Base-by-base conservation (phyloP, 2,329 filamentous ascomycete species). In the Dactylellina leptospora region DNA sequence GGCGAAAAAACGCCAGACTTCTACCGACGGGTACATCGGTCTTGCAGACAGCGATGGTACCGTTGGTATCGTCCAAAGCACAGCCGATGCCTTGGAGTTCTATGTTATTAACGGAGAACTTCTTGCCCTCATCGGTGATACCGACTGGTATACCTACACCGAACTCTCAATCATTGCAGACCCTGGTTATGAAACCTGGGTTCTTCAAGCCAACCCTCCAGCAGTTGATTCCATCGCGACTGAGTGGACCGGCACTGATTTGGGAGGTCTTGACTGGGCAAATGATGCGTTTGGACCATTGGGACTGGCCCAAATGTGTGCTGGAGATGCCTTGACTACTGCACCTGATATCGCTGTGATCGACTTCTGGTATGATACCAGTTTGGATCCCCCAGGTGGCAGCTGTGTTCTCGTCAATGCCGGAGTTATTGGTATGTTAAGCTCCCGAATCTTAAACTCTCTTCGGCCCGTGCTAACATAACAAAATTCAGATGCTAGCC, bases 81-180 rank as follows among this genome's bases (percentile, higher is more conserved):
- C 20, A 8, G 8, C 25, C 13, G 8, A 53, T n/a, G 58, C 56
- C 4, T 18, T 71, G 25, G 22, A 38, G 20, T 71, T 71, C 51
- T 71, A 53, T 11, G 45, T 71, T 25, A 47, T 71, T 10, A 54
- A 71, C n/a, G 66, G 66, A 33, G 42, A 71, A 18, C 58, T 71
- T 9, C 33, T 71, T 13, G 51, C 58, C 10, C 28, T 47, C 10
- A 16, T 53, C 4, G 40, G 20, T 9, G 66, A 28, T 4, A 33
- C 28, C 5, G 66, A 71, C 20, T 63, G 44, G 58, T 71, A 63
- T 23, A 71, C 66, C 11, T 71, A 47, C n/a, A 71, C 66, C 5
- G 66, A 71, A 28, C 40, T 40, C 6, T 38, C 66, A 2, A 62
- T 63, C 18, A 25, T 71, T 38, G 58, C 30, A 1, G 66, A 63